Percentiles rank a stretch among this genome's conserved stretches.
These are phyloP conservation scores for Salvia splendens DNA, from an alignment of 257 asterid species.

Conservation along the genomic window DNA sequence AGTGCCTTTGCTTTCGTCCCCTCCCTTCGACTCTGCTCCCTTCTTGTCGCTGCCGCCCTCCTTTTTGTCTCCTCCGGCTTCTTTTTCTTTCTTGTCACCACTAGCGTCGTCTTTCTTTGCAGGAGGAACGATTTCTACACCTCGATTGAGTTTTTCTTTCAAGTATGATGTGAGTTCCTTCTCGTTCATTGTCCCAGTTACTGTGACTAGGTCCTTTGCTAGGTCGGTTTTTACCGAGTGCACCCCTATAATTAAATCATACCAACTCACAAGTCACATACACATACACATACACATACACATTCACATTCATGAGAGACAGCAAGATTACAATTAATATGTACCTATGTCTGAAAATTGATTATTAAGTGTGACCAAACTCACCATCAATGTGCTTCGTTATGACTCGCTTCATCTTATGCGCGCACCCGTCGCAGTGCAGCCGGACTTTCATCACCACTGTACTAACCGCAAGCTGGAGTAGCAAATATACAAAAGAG, in stretches of 20 bases:
- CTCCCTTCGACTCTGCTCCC: neutral
- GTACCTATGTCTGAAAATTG: neutral
- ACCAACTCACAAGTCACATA: too few species aligned
- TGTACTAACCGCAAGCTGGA: conserved; percentile 60
- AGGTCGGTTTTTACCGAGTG: conserved; percentile 52
- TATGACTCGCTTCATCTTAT: conserved; percentile 64
- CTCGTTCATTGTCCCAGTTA: conserved; percentile 71
- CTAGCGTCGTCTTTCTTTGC: conserved; percentile 67
- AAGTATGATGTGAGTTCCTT: conserved; percentile 62
- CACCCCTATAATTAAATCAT: conserved; percentile 45
- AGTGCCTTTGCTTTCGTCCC: conserved; percentile 40
- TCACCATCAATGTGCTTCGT: conserved; percentile 61
- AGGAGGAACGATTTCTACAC: conserved; percentile 60
- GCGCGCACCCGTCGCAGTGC: conserved; percentile 92
- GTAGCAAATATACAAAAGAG: too few species aligned
- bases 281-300: too few species aligned
- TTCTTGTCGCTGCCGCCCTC: conserved; percentile 34
- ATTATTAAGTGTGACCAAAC: conserved; percentile 31
- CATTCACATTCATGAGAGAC: neutral
- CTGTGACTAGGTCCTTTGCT: conserved; percentile 67
- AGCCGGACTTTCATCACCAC: conserved; percentile 68
- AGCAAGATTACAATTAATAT: neutral
- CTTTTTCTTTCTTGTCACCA: neutral
- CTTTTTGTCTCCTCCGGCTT: neutral
- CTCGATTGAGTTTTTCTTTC: conserved; percentile 62